Evolutionary conservation across 345 rosid species (phyloP).

Genomic region (Sonneratia alba): DNA sequence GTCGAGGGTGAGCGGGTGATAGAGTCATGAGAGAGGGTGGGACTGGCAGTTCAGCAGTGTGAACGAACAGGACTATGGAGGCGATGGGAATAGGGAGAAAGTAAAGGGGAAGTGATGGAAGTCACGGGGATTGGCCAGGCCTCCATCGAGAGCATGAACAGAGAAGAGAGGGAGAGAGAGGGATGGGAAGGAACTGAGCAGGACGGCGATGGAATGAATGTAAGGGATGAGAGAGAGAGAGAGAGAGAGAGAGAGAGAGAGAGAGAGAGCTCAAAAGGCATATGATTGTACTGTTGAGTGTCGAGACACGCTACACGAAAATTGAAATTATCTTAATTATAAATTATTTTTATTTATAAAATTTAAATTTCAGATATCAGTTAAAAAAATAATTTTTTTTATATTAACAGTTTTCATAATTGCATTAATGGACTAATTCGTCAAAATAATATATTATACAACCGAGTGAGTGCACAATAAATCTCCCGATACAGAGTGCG

Average conservation of each 20-base stretch:
- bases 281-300: no score
- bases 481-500: no score
- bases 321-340: no score
- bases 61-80: constrained; percentile 9
- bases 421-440: no score
- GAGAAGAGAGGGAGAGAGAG: not conserved
- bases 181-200: not conserved
- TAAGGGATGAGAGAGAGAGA: not conserved
- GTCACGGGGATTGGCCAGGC: constrained; percentile 15
- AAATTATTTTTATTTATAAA: no score
- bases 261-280: not conserved
- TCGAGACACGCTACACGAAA: no score
- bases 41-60: not conserved
- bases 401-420: no score
- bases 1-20: constrained; percentile 14
- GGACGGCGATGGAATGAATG: constrained; percentile 17
- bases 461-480: no score
- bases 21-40: constrained; percentile 14
- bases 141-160: constrained; percentile 5
- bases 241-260: not conserved
- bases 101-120: not conserved
- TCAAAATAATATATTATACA: no score
- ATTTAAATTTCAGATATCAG: no score
- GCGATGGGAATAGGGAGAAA: not conserved
- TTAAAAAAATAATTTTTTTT: no score